These are phyloP conservation scores for Penicillium malachiteum DNA, from an alignment of 495 filamentous ascomycete genomes.

Conservation along the genomic window DNA sequence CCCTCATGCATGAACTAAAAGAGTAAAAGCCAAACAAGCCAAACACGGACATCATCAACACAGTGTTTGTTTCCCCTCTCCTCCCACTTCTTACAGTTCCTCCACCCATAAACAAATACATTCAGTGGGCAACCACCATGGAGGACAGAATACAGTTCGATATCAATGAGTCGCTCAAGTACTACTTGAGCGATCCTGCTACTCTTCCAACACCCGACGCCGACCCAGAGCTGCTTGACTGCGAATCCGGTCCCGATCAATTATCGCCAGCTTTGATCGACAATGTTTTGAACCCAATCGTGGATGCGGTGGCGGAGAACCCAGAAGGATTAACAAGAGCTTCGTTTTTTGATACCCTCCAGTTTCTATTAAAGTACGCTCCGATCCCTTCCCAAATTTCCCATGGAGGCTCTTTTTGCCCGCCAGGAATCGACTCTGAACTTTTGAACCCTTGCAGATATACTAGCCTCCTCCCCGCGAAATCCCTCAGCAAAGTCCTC, in stretches of 20 bases:
- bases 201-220: conserved; percentile 84
- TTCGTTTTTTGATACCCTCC: conserved; percentile 83
- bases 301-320: conserved; percentile 88
- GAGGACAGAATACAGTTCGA: conserved; percentile 78
- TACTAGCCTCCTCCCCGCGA: conserved; percentile 73
- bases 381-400: conserved; percentile 55
- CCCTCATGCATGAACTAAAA: conserved; percentile 4
- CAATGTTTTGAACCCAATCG: conserved; percentile 82
- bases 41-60: conserved; percentile 31
- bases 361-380: conserved; percentile 95
- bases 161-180: conserved; percentile 91
- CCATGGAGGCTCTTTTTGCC: conserved; percentile 36
- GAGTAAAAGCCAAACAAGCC: conserved; percentile 37
- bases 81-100: conserved; percentile 10
- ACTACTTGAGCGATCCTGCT: conserved; percentile 89
- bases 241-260: conserved; percentile 86
- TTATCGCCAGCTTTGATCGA: conserved; percentile 76
- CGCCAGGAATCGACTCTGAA: conserved; percentile 57
- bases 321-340: conserved; percentile 80
- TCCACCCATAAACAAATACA: conserved; percentile 4
- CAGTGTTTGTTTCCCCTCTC: conserved; percentile 14
- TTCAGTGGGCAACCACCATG: conserved; percentile 52
- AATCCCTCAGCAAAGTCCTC: conserved; percentile 86
- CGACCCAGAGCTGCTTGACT: conserved; percentile 78
- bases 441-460: conserved; percentile 70